phyloP scores from a whole-genome alignment of 2,329 filamentous ascomycete species.

The Rutstroemia sydowiana region DNA sequence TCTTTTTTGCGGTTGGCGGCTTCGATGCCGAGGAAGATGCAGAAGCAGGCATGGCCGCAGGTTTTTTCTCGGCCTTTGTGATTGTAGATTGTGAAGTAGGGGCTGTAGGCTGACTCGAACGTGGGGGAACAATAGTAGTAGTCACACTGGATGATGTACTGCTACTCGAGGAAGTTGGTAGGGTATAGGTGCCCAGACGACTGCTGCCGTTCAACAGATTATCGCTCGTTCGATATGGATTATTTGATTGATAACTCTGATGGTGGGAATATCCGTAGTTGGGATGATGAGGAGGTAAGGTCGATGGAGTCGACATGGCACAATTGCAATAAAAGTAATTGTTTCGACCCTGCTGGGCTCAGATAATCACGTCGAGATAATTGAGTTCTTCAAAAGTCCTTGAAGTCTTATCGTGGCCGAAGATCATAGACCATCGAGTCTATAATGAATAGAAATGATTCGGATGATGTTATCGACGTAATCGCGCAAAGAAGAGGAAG shows the following conservation, averaged over 20 bases:
- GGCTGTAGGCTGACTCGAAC: slow-evolving; percentile 17
- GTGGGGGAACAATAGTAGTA: slow-evolving; percentile 22
- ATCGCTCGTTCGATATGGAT: slow-evolving; percentile 42
- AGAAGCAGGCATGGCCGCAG: slow-evolving; percentile 32
- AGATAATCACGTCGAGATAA: slow-evolving; percentile 7
- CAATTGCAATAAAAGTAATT: slow-evolving; percentile 11
- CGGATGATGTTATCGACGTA: not conserved
- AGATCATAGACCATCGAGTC: slow-evolving; percentile 1
- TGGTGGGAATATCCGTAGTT: slow-evolving; percentile 55
- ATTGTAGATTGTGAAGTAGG: slow-evolving; percentile 9
- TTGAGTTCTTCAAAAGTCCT: not conserved
- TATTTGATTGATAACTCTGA: slow-evolving; percentile 46
- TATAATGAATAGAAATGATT: not conserved
- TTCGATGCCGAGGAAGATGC: slow-evolving; percentile 14
- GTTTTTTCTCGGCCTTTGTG: slow-evolving; percentile 24
- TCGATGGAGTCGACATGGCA: slow-evolving; percentile 74
- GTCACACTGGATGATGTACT: slow-evolving; percentile 20
- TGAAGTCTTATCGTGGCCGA: not conserved
- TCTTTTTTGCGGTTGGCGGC: slow-evolving; percentile 32
- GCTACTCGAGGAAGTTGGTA: slow-evolving; percentile 28
- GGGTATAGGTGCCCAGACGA: slow-evolving; percentile 26
- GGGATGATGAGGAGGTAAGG: slow-evolving; percentile 60
- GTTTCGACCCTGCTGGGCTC: slow-evolving; percentile 17
- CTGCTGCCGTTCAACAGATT: slow-evolving; percentile 29
- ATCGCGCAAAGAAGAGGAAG: slow-evolving; percentile 2